Evolutionary conservation across 805 yeast species (phyloP).

Genomic region (Scheffersomyces coipomensis): DNA sequence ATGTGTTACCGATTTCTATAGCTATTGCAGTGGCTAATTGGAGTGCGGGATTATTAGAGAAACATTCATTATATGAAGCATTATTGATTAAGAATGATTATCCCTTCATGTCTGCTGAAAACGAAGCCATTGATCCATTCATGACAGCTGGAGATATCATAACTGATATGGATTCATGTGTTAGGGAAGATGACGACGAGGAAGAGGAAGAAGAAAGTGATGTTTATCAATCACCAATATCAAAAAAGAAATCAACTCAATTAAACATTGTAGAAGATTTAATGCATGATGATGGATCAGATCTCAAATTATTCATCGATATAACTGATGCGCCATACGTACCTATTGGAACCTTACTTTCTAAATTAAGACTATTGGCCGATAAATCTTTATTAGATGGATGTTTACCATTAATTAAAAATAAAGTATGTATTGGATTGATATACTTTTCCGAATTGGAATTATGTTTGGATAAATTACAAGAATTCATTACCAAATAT

Average conservation of each 20-base stretch:
- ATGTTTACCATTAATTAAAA: conserved; percentile 46
- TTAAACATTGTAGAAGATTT: background rate
- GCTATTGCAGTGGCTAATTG: conserved; percentile 58
- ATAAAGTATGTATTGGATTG: conserved; percentile 39
- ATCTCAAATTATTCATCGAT: conserved; percentile 30
- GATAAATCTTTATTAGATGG: conserved; percentile 48
- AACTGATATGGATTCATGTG: conserved; percentile 13
- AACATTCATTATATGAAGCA: conserved; percentile 49
- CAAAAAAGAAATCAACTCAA: background rate
- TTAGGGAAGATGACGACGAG: conserved; percentile 7
- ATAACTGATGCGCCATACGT: conserved; percentile 33
- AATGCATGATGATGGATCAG: background rate
- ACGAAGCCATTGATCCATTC: conserved; percentile 32
- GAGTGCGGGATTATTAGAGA: conserved; percentile 53
- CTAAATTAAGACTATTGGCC: conserved; percentile 37
- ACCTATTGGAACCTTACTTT: conserved; percentile 26
- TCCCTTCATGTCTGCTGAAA: conserved; percentile 50
- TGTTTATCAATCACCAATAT: background rate
- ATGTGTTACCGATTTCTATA: conserved; percentile 56
- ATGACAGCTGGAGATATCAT: conserved; percentile 35
- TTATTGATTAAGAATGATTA: conserved; percentile 47
- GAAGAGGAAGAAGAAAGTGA: conserved; percentile 4
- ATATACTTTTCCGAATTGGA: conserved; percentile 53
- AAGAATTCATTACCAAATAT: conserved; percentile 23
- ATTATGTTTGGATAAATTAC: conserved; percentile 46